Percentiles rank a stretch among this genome's conserved stretches.
Conservation (phyloP, 2,329 filamentous ascomycete genomes). For the Scedosporium dehoogii region DNA sequence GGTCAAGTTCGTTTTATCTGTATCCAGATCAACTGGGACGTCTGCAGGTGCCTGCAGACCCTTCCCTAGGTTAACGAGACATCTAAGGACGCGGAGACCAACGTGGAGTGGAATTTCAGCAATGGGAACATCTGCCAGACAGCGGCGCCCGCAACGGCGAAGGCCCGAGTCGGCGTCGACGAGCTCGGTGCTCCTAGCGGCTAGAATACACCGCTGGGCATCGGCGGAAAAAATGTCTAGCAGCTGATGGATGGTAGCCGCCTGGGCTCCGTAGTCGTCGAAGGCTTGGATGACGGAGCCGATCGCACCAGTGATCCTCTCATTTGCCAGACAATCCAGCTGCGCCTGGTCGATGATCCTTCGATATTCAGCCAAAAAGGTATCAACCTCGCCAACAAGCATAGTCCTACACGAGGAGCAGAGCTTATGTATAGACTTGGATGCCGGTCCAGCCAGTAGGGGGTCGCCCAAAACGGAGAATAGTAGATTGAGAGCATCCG, state of each 20-base stretch:
- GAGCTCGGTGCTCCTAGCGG: background rate
- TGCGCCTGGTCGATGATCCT: constrained; percentile 42
- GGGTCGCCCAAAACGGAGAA: constrained; percentile 59
- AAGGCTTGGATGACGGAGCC: constrained; percentile 67
- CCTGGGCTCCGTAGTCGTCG: constrained; percentile 43
- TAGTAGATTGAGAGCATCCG: constrained; percentile 62
- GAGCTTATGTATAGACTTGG: constrained; percentile 63
- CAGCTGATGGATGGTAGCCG: constrained; percentile 24
- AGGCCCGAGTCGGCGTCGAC: background rate
- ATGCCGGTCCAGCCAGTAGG: constrained; percentile 55
- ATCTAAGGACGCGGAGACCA: constrained; percentile 50
- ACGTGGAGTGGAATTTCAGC: constrained; percentile 39
- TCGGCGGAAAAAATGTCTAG: constrained; percentile 10
- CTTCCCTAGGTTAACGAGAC: constrained; percentile 60
- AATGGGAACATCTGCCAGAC: constrained; percentile 12
- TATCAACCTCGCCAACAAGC: constrained; percentile 55
- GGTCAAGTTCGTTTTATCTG: constrained; percentile 22
- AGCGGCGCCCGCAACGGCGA: constrained; percentile 3
- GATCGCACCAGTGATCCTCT: constrained; percentile 64
- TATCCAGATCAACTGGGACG: constrained; percentile 56
- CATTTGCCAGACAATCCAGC: constrained; percentile 60
- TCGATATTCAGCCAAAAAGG: constrained; percentile 63
- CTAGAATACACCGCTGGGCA: background rate
- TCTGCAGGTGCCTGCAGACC: constrained; percentile 62
- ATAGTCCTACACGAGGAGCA: constrained; percentile 66